Evolutionary conservation across 345 rosid genomes (phyloP), one percentile per base, ranked within the genome.

Genomic region (Pelargonium nanum): DNA sequence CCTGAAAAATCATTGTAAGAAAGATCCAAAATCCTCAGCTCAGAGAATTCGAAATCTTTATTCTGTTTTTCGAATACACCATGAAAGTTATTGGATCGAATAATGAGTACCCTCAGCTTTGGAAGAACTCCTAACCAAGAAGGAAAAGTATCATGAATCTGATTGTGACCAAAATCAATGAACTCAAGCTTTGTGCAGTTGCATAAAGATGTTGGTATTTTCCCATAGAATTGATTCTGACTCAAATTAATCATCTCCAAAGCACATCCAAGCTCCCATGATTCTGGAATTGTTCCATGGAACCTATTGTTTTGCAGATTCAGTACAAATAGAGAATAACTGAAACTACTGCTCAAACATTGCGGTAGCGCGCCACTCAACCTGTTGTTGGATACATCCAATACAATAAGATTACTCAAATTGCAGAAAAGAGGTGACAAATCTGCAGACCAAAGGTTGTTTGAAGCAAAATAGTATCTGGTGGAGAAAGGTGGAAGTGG

Each of bases 231-330:
- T 3, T 16, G 59, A 15, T 60, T 67, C 5, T 52, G 17, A 17
- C 70, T 67, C 17, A 60, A 21, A 56, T 67, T 65, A 2, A 67
- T 45, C 56, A 59, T 60, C 0, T 1, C 0, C 8, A 44, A 0
- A 0, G 0, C 0, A 40, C 60, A 59, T 0, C 0, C 0, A 0
- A 1, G 6, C 1, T 24, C 7, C 7, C 7, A 0, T 8, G n/a
- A 57, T 53, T 5, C 19, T 24, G 56, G 57, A n/a, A 62, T 19
- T 52, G 1, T 51, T 5, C 72, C 76, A 24, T 32, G 22, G 1
- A 72, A 72, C 19, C 26, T 51, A 19, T 61, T 61, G 1, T 52
- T 30, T 19, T 52, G 34, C 24, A 61, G 24, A n/a, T 23, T 25
- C 65, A 61, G 51, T 12, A 26, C 0, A 2, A 0, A 0, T 4